phyloP scores from a whole-genome alignment of 108 stramenopile genomes.

The Skeletonema grethae region DNA sequence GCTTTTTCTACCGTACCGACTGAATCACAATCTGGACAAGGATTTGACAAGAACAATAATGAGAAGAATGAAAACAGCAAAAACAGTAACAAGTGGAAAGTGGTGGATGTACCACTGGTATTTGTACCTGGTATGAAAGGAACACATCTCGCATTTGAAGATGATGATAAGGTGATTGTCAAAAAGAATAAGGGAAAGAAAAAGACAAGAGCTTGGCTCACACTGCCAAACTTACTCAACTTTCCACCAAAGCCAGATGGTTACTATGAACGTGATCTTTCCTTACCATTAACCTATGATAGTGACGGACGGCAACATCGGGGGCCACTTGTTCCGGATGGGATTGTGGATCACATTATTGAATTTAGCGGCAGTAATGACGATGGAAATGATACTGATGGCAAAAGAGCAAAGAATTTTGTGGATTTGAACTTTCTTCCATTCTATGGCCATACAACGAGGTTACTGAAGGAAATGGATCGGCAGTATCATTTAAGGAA shows the following conservation, averaged over 20 bases:
- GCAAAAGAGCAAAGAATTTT: conserved; percentile 17
- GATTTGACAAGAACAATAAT: not conserved
- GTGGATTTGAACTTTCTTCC: conserved; percentile 46
- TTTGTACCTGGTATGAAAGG: conserved; percentile 65
- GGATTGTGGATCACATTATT: conserved; percentile 58
- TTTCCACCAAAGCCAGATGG: conserved; percentile 48
- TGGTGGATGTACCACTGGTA: conserved; percentile 46
- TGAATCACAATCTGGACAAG: not conserved
- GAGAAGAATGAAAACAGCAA: not conserved
- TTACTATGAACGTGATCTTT: conserved; percentile 46
- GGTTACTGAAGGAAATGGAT: conserved; percentile 45
- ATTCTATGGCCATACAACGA: conserved; percentile 55
- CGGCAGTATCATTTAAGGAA: conserved; percentile 31
- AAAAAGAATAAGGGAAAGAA: conserved; percentile 15
- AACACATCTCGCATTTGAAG: conserved; percentile 50
- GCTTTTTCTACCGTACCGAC: not conserved
- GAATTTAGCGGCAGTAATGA: conserved; percentile 35
- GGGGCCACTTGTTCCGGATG: conserved; percentile 46
- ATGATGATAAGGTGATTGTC: conserved; percentile 7
- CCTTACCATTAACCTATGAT: conserved; percentile 55
- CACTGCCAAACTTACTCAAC: conserved; percentile 41
- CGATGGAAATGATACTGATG: conserved; percentile 13
- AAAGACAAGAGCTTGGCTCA: conserved; percentile 46
- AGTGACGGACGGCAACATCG: conserved; percentile 40
- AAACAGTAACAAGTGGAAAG: conserved; percentile 15